phyloP scores from a whole-genome alignment of 768 basidiomycete species.

The Tricholoma matsutake region DNA sequence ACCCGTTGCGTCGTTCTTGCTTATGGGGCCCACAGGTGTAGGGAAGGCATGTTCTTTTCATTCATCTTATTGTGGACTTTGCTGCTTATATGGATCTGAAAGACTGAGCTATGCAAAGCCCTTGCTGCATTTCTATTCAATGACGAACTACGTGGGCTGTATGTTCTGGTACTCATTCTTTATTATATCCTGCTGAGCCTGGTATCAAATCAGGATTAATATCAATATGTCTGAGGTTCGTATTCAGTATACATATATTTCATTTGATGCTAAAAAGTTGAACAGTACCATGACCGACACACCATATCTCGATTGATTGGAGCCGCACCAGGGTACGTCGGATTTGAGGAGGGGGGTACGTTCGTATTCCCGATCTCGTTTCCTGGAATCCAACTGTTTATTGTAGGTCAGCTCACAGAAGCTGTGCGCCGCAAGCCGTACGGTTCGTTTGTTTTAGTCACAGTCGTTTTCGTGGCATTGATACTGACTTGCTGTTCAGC shows the following conservation, averaged over 20 bases:
- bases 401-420: conserved; percentile 75
- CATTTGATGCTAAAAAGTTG: neutral
- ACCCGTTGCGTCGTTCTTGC: conserved; percentile 91
- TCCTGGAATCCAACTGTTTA: neutral
- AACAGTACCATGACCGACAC: conserved; percentile 87
- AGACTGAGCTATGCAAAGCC: conserved; percentile 89
- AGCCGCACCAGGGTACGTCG: conserved; percentile 91
- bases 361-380: neutral
- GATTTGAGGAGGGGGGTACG: conserved; percentile 77
- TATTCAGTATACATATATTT: neutral
- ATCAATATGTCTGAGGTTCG: conserved; percentile 91
- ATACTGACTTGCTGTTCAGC: conserved; percentile 32
- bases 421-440: conserved; percentile 90
- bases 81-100: neutral
- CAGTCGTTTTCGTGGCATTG: neutral
- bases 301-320: conserved; percentile 90
- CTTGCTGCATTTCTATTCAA: conserved; percentile 88
- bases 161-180: conserved; percentile 24
- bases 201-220: conserved; percentile 53
- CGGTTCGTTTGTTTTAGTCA: conserved; percentile 39
- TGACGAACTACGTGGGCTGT: conserved; percentile 84
- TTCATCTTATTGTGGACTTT: neutral
- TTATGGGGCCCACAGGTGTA: conserved; percentile 86
- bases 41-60: conserved; percentile 55
- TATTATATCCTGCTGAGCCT: neutral